These are phyloP conservation scores for Endocalyx cinctus DNA, from an alignment of 2,329 filamentous ascomycete species.

Conservation along the genomic window DNA sequence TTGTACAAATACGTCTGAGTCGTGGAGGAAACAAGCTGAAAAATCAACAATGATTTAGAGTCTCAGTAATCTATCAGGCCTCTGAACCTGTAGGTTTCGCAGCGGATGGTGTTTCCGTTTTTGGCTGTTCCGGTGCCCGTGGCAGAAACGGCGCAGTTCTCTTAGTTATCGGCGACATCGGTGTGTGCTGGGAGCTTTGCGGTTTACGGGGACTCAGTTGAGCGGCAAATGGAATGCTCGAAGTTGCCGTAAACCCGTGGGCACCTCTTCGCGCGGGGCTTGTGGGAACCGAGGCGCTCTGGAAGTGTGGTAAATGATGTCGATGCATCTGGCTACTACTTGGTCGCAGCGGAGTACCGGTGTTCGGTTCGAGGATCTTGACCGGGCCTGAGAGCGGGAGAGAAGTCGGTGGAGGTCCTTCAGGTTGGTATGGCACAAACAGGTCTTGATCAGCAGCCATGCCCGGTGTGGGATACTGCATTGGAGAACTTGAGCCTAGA, in stretches of 20 bases:
- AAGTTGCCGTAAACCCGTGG: conserved; percentile 21
- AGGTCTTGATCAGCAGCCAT: conserved; percentile 28
- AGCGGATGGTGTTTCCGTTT: too few species aligned
- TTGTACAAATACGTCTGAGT: too few species aligned
- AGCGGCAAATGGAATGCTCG: conserved; percentile 23
- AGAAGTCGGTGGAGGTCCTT: conserved; percentile 41
- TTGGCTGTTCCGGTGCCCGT: too few species aligned
- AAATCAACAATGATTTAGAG: too few species aligned
- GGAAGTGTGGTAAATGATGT: conserved; percentile 4
- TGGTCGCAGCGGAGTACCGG: conserved; percentile 9
- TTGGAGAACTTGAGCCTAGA: conserved; percentile 27
- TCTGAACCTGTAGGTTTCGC: too few species aligned
- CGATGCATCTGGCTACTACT: conserved; percentile 2
- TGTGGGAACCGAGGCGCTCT: conserved; percentile 11
- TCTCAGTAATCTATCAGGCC: too few species aligned
- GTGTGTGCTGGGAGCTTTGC: too few species aligned
- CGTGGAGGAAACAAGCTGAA: too few species aligned
- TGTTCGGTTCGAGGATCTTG: conserved; percentile 21
- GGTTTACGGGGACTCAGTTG: too few species aligned
- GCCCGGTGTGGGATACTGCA: conserved; percentile 9
- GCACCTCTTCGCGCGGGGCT: conserved; percentile 16
- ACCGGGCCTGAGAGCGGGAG: conserved; percentile 24
- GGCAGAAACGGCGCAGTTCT: too few species aligned
- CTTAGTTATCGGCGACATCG: too few species aligned
- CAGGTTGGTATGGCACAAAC: conserved; percentile 53